Conservation (phyloP, 805 yeast genomes). For the Candida anglica region DNA sequence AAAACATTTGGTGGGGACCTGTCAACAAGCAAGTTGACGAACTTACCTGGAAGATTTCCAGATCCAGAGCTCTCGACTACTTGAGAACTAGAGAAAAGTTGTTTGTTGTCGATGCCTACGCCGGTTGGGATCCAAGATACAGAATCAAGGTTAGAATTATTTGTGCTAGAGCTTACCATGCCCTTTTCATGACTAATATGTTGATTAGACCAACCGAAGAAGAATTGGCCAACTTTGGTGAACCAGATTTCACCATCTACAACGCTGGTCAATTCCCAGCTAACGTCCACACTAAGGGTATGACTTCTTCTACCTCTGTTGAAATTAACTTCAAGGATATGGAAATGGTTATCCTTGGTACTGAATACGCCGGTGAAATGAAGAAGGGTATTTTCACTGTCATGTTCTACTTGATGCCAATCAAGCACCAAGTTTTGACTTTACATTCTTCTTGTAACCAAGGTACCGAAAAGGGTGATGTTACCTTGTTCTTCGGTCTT, state of each 20-base stretch:
- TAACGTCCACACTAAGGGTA: slow-evolving; percentile 90
- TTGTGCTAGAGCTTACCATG: slow-evolving; percentile 98
- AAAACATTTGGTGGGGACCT: slow-evolving; percentile 98
- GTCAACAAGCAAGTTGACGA: slow-evolving; percentile 93
- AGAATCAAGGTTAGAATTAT: slow-evolving; percentile 93
- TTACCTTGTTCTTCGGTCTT: slow-evolving; percentile 91
- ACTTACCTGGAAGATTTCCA: slow-evolving; percentile 90
- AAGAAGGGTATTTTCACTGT: slow-evolving; percentile 98
- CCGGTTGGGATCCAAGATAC: slow-evolving; percentile 99
- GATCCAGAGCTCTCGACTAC: slow-evolving; percentile 95
- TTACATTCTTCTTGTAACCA: slow-evolving; percentile 94
- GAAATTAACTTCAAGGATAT: slow-evolving; percentile 94
- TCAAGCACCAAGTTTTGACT: slow-evolving; percentile 84
- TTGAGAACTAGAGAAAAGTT: slow-evolving; percentile 92
- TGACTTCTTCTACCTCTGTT: slow-evolving; percentile 94
- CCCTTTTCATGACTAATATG: slow-evolving; percentile 97
- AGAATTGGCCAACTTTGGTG: slow-evolving; percentile 86
- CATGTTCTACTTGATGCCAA: slow-evolving; percentile 98
- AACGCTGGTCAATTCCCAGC: slow-evolving; percentile 99
- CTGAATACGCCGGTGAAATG: slow-evolving; percentile 99
- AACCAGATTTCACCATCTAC: slow-evolving; percentile 97
- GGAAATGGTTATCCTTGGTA: slow-evolving; percentile 99
- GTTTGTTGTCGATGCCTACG: slow-evolving; percentile 93
- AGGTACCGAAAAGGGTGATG: slow-evolving; percentile 77
- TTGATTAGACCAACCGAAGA: slow-evolving; percentile 89